Base-by-base conservation (phyloP, 495 filamentous ascomycete genomes). In the Cryomyces minteri region DNA sequence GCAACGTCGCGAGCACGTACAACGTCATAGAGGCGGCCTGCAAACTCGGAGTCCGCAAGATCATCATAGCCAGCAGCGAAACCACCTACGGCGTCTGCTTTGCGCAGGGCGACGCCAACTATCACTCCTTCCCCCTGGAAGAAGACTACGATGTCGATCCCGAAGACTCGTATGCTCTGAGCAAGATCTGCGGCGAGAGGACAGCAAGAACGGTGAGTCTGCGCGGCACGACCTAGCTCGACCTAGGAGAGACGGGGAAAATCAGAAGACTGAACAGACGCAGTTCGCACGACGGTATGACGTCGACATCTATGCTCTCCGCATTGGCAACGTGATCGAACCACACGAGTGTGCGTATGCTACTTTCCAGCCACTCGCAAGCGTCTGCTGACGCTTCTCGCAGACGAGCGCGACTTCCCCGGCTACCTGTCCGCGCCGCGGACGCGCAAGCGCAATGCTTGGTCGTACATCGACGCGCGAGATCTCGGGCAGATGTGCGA, bases 21-120 rank as follows among this genome's bases (percentile, higher is more conserved):
- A 79, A 80, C 49, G 65, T 79, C 10, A 67, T 80, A 48, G 76
- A 79, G 50, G 75, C 72, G 0, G 70, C 73, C 5, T 76, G 62
- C 47, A 71, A 71, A 32, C 59, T 79, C 4, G 69, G 70, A 5
- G 69, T 78, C 37, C 70, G 68, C 52, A 80, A 79, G 54, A 69
- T 78, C 48, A 62, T 79, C 51, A 63, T 75, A 38, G 74, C 74
- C 1, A 68, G 64, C 46, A 67, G 63, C 4, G 70, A 77, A 44
- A 74, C 71, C 4, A 70, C 68, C 0, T 80, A 80, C 48, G 72
- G 73, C 4, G 71, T 76, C 0, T 70, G 67, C 45, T 78, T 73
- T 42, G 62, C 69, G 0, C 68, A 78, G 49, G 73, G 74, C 0
- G 67, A 75, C 43, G 53, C 65, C 4, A 68, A 73, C 32, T 79